Conservation (phyloP, 768 basidiomycete genomes). For the Boletus speciosus region DNA sequence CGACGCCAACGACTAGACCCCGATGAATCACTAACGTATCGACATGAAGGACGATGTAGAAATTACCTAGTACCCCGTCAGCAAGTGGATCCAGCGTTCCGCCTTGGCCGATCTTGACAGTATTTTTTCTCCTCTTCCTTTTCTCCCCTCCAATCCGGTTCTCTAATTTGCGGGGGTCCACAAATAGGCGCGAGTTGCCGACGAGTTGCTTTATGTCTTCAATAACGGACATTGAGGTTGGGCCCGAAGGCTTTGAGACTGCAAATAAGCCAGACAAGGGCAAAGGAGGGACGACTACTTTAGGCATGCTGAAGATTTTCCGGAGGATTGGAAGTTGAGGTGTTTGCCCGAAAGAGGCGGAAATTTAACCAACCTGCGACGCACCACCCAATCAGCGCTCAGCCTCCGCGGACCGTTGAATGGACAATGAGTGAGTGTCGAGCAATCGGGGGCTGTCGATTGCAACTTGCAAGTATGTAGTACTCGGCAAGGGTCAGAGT, state of each 20-base stretch:
- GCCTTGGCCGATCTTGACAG: slow-evolving; percentile 85
- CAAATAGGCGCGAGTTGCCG: slow-evolving; percentile 72
- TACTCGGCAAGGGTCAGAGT: neutral
- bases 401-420: neutral
- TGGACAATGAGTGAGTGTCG: neutral
- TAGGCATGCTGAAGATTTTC: slow-evolving; percentile 53
- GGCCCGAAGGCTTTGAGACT: slow-evolving; percentile 87
- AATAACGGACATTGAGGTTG: slow-evolving; percentile 87
- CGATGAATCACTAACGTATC: slow-evolving; percentile 2
- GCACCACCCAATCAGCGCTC: neutral
- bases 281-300: slow-evolving; percentile 45
- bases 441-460: neutral
- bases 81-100: slow-evolving; percentile 97
- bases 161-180: slow-evolving; percentile 53
- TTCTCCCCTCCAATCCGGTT: slow-evolving; percentile 47
- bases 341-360: neutral
- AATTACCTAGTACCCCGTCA: slow-evolving; percentile 86
- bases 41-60: neutral
- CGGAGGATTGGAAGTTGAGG: neutral
- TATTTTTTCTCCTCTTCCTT: slow-evolving; percentile 36
- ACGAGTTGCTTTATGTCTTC: slow-evolving; percentile 83
- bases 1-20: slow-evolving; percentile 76
- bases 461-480: neutral
- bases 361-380: neutral
- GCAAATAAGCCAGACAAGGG: slow-evolving; percentile 85